These are phyloP conservation scores for Panicum virgatum DNA, from an alignment of 202 grass and related monocot species.

Conservation along the genomic window DNA sequence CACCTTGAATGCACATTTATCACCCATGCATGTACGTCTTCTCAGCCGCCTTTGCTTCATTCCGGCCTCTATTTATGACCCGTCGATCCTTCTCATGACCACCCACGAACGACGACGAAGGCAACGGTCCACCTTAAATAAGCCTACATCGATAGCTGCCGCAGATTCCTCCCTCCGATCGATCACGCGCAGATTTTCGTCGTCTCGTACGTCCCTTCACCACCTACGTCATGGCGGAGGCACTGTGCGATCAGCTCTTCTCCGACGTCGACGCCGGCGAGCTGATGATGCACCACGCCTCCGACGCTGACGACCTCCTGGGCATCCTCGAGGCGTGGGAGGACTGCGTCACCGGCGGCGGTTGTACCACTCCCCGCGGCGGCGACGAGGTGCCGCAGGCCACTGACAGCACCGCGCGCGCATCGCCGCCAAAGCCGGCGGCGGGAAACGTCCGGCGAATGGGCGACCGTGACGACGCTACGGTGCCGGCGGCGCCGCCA, in stretches of 20 bases:
- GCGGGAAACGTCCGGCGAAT: background rate
- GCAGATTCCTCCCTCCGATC: background rate
- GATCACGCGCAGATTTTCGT: background rate
- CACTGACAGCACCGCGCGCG: background rate
- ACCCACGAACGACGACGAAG: constrained; percentile 20
- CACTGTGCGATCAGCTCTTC: constrained; percentile 50
- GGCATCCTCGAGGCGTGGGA: constrained; percentile 65
- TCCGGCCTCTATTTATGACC: constrained; percentile 37
- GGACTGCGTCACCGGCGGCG: constrained; percentile 29
- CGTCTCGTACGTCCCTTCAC: background rate
- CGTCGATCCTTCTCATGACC: constrained; percentile 33
- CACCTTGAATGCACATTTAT: background rate
- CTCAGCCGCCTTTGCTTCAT: background rate
- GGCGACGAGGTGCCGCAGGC: background rate
- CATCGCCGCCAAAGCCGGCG: background rate
- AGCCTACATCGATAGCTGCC: constrained; percentile 26
- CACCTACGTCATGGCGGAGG: constrained; percentile 35
- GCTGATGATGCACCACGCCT: constrained; percentile 29
- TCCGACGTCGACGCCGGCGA: constrained; percentile 35
- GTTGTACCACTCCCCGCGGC: background rate
- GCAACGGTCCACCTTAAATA: constrained; percentile 43
- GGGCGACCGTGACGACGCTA: background rate
- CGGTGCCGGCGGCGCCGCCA: background rate
- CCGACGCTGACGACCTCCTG: constrained; percentile 49
- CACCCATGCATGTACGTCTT: constrained; percentile 14